phyloP scores from a whole-genome alignment of 129 eudicot genomes.

The Deinandra increscens region DNA sequence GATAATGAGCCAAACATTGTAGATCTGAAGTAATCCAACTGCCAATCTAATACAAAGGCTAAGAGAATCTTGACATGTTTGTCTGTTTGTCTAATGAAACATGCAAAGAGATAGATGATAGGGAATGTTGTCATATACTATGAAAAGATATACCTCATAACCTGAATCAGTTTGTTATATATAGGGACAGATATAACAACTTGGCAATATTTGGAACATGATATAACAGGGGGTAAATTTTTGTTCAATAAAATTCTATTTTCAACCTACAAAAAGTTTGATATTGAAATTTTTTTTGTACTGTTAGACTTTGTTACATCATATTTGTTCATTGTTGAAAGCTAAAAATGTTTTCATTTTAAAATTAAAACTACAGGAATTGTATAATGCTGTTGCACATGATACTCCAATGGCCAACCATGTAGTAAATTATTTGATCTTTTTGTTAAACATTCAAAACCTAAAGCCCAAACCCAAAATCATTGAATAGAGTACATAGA shows the following conservation, averaged over 20 bases:
- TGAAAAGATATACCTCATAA: background rate
- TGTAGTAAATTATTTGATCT: background rate
- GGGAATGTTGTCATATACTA: background rate
- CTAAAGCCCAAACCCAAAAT: background rate
- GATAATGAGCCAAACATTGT: background rate
- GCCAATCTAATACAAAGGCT: slow-evolving; percentile 1
- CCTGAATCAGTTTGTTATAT: background rate
- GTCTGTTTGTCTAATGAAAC: slow-evolving; percentile 7
- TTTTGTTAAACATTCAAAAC: background rate
- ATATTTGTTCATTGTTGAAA: background rate
- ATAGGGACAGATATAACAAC: background rate
- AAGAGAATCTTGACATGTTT: background rate
- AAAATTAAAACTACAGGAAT: background rate
- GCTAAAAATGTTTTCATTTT: background rate
- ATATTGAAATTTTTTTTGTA: background rate
- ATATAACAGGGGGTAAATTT: background rate
- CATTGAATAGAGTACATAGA: background rate
- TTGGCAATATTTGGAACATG: background rate
- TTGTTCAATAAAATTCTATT: background rate
- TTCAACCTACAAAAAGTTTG: background rate
- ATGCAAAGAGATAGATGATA: background rate
- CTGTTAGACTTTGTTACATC: background rate
- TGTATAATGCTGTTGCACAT: background rate
- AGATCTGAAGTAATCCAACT: slow-evolving; percentile 2
- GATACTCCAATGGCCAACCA: background rate